A percentile compares a stretch with the other conserved stretches of the same genome.
Conservation (phyloP, 202 grass and related monocot genomes). For the Setaria italica region DNA sequence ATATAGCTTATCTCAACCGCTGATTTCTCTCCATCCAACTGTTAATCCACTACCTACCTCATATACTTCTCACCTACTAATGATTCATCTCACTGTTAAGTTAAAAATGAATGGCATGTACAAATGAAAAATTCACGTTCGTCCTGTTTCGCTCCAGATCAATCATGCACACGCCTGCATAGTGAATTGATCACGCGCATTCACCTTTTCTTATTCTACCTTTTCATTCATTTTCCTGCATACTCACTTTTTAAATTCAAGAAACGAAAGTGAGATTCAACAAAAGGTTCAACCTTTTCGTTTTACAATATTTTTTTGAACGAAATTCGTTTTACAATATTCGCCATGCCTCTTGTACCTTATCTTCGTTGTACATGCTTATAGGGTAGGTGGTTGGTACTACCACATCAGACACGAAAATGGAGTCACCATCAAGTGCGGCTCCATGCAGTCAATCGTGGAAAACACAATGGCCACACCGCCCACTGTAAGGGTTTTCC, state of each 20-base stretch:
- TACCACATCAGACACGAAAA: conserved; percentile 45
- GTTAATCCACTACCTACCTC: too few species aligned
- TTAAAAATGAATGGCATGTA: too few species aligned
- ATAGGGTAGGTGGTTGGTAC: conserved; percentile 46
- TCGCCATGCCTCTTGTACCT: conserved; percentile 21
- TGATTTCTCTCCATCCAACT: too few species aligned
- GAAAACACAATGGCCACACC: conserved; percentile 11
- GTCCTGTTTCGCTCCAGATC: background rate
- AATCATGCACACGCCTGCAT: conserved; percentile 16
- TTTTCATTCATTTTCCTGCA: conserved; percentile 7
- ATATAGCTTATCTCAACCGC: too few species aligned
- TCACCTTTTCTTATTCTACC: background rate
- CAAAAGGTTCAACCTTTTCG: background rate
- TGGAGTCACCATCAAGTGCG: conserved; percentile 33
- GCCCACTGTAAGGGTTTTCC: conserved; percentile 16
- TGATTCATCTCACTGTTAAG: too few species aligned
- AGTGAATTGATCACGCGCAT: background rate
- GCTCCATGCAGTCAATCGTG: conserved; percentile 18
- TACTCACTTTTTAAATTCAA: background rate
- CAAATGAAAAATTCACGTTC: too few species aligned
- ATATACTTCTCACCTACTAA: too few species aligned
- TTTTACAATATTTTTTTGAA: conserved; percentile 30
- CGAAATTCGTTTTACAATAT: conserved; percentile 26
- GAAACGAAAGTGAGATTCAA: background rate
- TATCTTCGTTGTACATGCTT: background rate